A percentile compares a stretch with the other conserved stretches of the same genome.
phyloP scores from a whole-genome alignment of 495 filamentous ascomycete genomes.

The Aspergillus affinis region DNA sequence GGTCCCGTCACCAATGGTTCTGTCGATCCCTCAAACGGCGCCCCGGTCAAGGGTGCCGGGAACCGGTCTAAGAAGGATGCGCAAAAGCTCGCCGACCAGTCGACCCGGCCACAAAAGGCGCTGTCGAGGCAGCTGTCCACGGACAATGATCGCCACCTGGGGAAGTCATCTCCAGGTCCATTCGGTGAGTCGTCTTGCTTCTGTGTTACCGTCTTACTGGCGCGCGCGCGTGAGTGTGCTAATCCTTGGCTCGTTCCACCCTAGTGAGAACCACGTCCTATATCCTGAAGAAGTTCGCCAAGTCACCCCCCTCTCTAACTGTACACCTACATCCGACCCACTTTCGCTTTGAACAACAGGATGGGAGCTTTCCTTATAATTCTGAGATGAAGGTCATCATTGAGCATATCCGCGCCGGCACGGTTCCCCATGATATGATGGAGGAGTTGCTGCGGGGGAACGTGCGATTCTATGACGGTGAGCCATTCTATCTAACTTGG shows the following conservation, averaged over 20 bases:
- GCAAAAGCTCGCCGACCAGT: conserved; percentile 44
- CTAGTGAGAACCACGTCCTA: conserved; percentile 68
- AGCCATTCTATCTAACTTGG: conserved; percentile 1
- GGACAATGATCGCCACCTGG: conserved; percentile 36
- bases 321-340: conserved; percentile 81
- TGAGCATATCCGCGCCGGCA: conserved; percentile 67
- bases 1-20: conserved; percentile 26
- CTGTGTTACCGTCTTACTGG: neutral
- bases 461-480: conserved; percentile 90
- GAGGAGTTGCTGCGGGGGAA: conserved; percentile 63
- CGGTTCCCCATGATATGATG: conserved; percentile 72
- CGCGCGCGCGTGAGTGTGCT: conserved; percentile 2
- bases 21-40: conserved; percentile 47
- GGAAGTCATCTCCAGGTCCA: conserved; percentile 47
- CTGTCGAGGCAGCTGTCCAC: conserved; percentile 30
- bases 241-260: conserved; percentile 10
- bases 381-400: conserved; percentile 86
- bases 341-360: conserved; percentile 93
- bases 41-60: conserved; percentile 41
- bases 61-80: conserved; percentile 54
- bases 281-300: conserved; percentile 80
- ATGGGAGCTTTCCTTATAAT: conserved; percentile 85
- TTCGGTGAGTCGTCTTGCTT: conserved; percentile 39
- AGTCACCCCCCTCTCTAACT: conserved; percentile 74
- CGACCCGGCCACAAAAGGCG: conserved; percentile 32